Percentiles rank a stretch among this genome's conserved stretches.
phyloP scores from a whole-genome alignment of 768 basidiomycete species.

The Tremella mesenterica region DNA sequence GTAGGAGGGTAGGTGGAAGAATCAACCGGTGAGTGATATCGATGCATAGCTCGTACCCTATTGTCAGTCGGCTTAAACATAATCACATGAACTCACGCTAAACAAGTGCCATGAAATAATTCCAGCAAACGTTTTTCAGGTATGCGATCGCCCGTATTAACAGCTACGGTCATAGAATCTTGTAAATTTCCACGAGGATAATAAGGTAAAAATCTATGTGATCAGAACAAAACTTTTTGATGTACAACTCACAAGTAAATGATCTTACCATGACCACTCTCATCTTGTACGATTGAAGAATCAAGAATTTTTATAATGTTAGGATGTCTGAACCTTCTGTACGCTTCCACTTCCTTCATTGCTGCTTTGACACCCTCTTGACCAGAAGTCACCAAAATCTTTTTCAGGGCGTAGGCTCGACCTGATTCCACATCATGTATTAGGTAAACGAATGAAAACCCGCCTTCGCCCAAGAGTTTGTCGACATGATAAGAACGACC shows the following conservation, averaged over 20 bases:
- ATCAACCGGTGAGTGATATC: constrained; percentile 56
- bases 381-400: constrained; percentile 46
- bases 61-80: not conserved
- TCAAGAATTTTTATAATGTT: constrained; percentile 96
- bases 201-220: constrained; percentile 63
- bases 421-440: constrained; percentile 46
- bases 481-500: constrained; percentile 88
- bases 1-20: constrained; percentile 31
- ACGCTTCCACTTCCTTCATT: constrained; percentile 71
- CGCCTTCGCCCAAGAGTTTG: constrained; percentile 90
- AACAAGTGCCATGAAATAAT: constrained; percentile 88
- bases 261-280: constrained; percentile 84
- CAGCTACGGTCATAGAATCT: constrained; percentile 80
- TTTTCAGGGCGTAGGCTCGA: constrained; percentile 92
- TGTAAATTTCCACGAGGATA: constrained; percentile 72
- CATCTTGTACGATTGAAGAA: constrained; percentile 88
- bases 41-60: constrained; percentile 81
- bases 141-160: constrained; percentile 71
- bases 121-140: constrained; percentile 80
- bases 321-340: constrained; percentile 89
- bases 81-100: constrained; percentile 51
- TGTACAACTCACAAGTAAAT: constrained; percentile 59
- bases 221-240: constrained; percentile 1
- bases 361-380: constrained; percentile 59
- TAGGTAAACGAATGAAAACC: constrained; percentile 45